Conservation (phyloP, 768 basidiomycete species). For the Boletus patriciae region DNA sequence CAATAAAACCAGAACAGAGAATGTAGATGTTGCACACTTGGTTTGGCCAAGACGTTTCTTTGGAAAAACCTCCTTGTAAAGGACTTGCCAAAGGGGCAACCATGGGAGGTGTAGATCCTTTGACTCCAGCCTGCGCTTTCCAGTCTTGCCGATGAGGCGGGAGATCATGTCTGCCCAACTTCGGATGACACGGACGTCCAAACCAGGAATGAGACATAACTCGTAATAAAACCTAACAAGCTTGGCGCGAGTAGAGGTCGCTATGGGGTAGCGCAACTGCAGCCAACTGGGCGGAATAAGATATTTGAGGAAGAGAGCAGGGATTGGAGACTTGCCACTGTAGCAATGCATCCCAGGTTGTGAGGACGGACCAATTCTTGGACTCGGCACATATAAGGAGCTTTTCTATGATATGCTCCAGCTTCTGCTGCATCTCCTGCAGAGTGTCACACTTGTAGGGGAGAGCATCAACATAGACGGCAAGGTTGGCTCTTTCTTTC, state of each 20-base stretch:
- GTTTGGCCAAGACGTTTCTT: conserved; percentile 61
- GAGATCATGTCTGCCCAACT: conserved; percentile 80
- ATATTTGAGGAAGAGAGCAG: neutral
- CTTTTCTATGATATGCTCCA: conserved; percentile 68
- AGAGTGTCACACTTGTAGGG: conserved; percentile 74
- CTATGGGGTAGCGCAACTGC: conserved; percentile 76
- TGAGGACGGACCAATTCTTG: conserved; percentile 71
- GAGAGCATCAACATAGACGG: conserved; percentile 63
- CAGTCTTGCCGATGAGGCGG: conserved; percentile 66
- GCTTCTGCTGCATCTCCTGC: conserved; percentile 67
- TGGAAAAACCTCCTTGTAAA: conserved; percentile 75
- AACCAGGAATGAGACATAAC: conserved; percentile 70
- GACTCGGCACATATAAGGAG: conserved; percentile 69
- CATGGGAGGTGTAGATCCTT: conserved; percentile 70
- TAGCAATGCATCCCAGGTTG: conserved; percentile 77
- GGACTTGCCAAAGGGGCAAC: conserved; percentile 70
- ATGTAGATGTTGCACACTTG: conserved; percentile 45
- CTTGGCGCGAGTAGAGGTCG: conserved; percentile 65
- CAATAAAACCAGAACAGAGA: conserved; percentile 3
- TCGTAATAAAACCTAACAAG: conserved; percentile 77
- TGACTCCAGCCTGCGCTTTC: conserved; percentile 66
- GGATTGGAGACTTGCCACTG: conserved; percentile 56
- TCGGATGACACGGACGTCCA: conserved; percentile 68
- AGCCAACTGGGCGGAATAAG: conserved; percentile 60
- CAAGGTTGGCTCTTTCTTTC: conserved; percentile 59